Conservation (phyloP, 805 yeast species). For the Myxozyma mucilagina region DNA sequence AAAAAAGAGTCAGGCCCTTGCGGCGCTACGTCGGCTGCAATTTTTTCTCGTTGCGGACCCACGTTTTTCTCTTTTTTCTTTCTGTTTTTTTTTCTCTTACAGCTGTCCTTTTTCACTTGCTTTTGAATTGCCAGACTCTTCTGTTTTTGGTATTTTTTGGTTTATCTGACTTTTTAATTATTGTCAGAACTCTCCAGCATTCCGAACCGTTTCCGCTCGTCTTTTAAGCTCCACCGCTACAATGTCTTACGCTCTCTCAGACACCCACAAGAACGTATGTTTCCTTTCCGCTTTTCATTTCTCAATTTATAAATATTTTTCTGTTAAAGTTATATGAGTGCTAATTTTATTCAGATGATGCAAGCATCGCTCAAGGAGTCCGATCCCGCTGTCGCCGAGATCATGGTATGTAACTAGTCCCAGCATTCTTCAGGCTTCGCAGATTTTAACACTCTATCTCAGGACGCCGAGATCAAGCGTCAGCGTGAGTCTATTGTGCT, state of each 20-base stretch:
- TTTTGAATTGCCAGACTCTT: not conserved
- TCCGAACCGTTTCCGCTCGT: not conserved
- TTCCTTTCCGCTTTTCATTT: not conserved
- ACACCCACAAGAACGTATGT: constrained; percentile 28
- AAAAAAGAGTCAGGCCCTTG: not conserved
- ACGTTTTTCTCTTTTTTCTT: not conserved
- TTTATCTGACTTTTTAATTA: not conserved
- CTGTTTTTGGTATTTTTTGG: not conserved
- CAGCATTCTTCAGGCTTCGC: not conserved
- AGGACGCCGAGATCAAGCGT: constrained; percentile 74
- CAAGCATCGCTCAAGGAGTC: constrained; percentile 36
- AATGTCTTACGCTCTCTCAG: constrained; percentile 33
- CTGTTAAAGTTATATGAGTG: not conserved
- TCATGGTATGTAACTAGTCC: constrained; percentile 34
- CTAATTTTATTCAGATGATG: constrained; percentile 31
- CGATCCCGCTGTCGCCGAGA: constrained; percentile 47
- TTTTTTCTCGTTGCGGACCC: too few species aligned
- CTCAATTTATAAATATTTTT: not conserved
- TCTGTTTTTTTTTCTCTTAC: not conserved
- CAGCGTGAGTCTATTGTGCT: constrained; percentile 91
- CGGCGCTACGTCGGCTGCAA: too few species aligned
- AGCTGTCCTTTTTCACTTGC: not conserved
- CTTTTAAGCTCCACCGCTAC: not conserved
- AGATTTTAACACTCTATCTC: not conserved
- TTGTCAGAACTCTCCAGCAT: not conserved